Base-by-base conservation (phyloP, 352 stramenopile genomes). In the Phytophthora melonis region DNA sequence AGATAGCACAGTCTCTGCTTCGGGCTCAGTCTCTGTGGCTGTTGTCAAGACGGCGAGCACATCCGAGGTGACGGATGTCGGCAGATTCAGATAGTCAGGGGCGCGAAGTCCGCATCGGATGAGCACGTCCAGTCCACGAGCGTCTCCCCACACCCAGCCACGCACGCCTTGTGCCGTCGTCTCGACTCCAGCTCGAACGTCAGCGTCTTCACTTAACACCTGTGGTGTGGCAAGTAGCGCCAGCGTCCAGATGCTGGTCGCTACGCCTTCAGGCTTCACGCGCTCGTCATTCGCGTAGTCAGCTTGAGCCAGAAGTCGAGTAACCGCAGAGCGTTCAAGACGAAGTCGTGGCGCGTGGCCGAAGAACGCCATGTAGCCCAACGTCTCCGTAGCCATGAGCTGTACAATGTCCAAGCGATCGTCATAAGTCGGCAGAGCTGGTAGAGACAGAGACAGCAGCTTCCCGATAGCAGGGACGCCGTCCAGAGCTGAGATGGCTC, bases 331-430 rank as follows among this genome's bases (percentile, higher is more conserved):
- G 8, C 72, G 54, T 1, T 82, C 58, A 4, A 93, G 43, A 9
- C 60, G 49, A 3, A 93, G 71, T 25, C 66, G 71, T 6, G 85
- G 59, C 0, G 72, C 77, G 43, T 89, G 72, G 2, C 79, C 82
- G 45, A 89, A 91, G 32, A 79, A 87, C 9, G 84, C 70, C 86
- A 92, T 79, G 39, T 91, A 89, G 1, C 86, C 86, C 36, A 92
- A 78, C 68, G 89, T 87, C 53, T 93, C 77, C 0, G 84, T 82
- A 0, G 73, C 86, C 72, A 91, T 88, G 58, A 88, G 81, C 43
- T 93, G 86, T n/a, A 82, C 61, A 10, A 72, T 84, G 3, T 84
- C 58, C 61, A 75, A 47, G 16, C 71, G 36, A 73, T 77, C 36
- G 54, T 61, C 6, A 63, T 72, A 8, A 75, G 58, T 30, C 76